Evolutionary conservation across 148 eudicot genomes (phyloP).

Genomic region (Oxyria digyna): DNA sequence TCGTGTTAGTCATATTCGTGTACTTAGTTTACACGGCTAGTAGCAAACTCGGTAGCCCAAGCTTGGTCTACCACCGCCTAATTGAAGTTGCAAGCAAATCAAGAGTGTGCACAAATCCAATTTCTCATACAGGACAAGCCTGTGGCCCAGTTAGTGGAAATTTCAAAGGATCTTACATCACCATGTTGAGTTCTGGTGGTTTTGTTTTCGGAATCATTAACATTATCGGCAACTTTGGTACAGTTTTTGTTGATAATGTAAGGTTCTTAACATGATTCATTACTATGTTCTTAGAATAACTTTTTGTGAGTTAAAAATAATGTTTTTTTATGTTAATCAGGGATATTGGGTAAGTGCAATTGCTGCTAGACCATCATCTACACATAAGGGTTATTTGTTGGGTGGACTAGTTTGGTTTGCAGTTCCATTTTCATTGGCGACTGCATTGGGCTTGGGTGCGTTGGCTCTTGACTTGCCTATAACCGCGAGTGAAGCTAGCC

Average conservation of each 20-base stretch:
- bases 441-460: constrained; percentile 87
- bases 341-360: constrained; percentile 99
- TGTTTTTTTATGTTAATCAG: constrained; percentile 14
- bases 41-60: constrained; percentile 84
- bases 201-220: constrained; percentile 87
- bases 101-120: constrained; percentile 62
- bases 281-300: neutral
- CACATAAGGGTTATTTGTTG: constrained; percentile 89
- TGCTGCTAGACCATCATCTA: constrained; percentile 95
- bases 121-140: constrained; percentile 60
- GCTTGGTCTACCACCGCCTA: constrained; percentile 55
- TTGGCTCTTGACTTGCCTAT: constrained; percentile 90
- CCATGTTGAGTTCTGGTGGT: constrained; percentile 93
- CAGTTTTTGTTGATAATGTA: constrained; percentile 95
- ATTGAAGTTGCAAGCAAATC: constrained; percentile 69
- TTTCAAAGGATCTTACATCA: constrained; percentile 70
- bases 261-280: neutral
- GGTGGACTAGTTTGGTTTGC: constrained; percentile 98
- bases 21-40: constrained; percentile 78
- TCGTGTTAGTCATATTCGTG: constrained; percentile 78
- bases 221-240: constrained; percentile 89
- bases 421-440: constrained; percentile 90
- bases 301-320: neutral
- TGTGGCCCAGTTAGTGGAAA: constrained; percentile 90
- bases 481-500: constrained; percentile 73